Percentiles rank a stretch among this genome's conserved stretches.
Conservation (phyloP, 345 rosid species). For the Rhizophora mangle region DNA sequence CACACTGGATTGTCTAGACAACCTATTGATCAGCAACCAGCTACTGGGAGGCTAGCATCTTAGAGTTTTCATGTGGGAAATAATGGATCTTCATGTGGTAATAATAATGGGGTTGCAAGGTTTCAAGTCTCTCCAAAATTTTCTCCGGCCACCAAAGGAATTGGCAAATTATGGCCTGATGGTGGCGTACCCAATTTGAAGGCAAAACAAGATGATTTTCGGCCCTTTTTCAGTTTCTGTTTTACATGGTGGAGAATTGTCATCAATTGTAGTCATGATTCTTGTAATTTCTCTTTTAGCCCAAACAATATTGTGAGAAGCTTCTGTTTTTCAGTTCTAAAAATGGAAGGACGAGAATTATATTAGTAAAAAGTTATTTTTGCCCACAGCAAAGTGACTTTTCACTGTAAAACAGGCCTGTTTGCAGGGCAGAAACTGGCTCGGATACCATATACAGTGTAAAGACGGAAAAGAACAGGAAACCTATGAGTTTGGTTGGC, state of each 20-base stretch:
- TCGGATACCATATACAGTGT: too few species aligned
- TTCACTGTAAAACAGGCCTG: too few species aligned
- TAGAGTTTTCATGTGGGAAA: slow-evolving; percentile 21
- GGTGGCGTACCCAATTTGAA: slow-evolving; percentile 37
- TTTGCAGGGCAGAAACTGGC: too few species aligned
- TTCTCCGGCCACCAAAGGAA: slow-evolving; percentile 27
- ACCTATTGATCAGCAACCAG: slow-evolving; percentile 42
- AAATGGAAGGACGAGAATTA: too few species aligned
- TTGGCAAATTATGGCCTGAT: slow-evolving; percentile 44
- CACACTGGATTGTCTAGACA: slow-evolving; percentile 44
- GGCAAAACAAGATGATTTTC: slow-evolving; percentile 47
- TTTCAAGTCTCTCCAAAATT: slow-evolving; percentile 37
- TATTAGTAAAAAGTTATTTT: too few species aligned
- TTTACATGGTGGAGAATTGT: background rate
- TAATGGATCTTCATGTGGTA: slow-evolving; percentile 26
- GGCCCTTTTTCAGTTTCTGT: background rate
- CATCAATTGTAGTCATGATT: too few species aligned
- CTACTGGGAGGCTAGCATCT: slow-evolving; percentile 36
- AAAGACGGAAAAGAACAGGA: background rate
- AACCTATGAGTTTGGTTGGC: background rate
- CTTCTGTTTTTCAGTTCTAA: slow-evolving; percentile 14
- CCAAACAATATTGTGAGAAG: slow-evolving; percentile 14
- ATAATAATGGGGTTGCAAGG: slow-evolving; percentile 30
- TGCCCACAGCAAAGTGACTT: background rate
- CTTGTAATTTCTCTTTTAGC: slow-evolving; percentile 29